Conservation (phyloP, 108 stramenopile genomes). For the Skeletonema potamos region DNA sequence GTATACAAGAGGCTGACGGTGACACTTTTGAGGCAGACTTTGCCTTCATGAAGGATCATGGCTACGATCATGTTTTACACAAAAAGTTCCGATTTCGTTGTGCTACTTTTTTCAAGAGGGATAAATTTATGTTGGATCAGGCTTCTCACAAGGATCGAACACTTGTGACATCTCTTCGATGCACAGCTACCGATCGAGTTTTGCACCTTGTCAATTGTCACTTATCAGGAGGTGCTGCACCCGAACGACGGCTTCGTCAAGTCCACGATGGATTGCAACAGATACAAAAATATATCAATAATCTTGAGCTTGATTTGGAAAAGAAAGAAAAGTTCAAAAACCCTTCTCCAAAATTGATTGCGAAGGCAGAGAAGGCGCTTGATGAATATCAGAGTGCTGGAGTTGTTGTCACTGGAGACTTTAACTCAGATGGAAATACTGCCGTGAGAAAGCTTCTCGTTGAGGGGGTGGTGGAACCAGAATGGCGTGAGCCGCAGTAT, state of each 20-base stretch:
- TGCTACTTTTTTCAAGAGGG: slow-evolving; percentile 83
- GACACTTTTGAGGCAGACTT: slow-evolving; percentile 84
- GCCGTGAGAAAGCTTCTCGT: slow-evolving; percentile 64
- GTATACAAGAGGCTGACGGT: slow-evolving; percentile 84
- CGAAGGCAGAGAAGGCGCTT: slow-evolving; percentile 9
- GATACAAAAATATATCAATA: slow-evolving; percentile 39
- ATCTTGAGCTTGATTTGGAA: slow-evolving; percentile 7
- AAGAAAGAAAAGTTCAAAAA: slow-evolving; percentile 28
- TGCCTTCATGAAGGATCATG: slow-evolving; percentile 73
- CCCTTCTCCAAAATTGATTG: slow-evolving; percentile 21
- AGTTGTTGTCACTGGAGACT: slow-evolving; percentile 80
- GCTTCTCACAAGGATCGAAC: slow-evolving; percentile 87
- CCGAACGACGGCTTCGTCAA: slow-evolving; percentile 79
- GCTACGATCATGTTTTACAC: slow-evolving; percentile 71
- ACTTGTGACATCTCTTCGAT: slow-evolving; percentile 71
- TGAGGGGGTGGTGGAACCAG: slow-evolving; percentile 64
- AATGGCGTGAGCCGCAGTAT: slow-evolving; percentile 41
- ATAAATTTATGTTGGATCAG: slow-evolving; percentile 56
- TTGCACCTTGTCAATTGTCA: slow-evolving; percentile 86
- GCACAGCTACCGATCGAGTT: slow-evolving; percentile 5
- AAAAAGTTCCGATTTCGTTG: slow-evolving; percentile 78
- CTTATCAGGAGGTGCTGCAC: slow-evolving; percentile 80
- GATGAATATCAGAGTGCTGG: slow-evolving; percentile 27
- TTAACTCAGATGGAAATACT: slow-evolving; percentile 68
- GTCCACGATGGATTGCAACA: slow-evolving; percentile 71